Base-by-base conservation (phyloP, 257 asterid genomes). In the Solanum verrucosum region DNA sequence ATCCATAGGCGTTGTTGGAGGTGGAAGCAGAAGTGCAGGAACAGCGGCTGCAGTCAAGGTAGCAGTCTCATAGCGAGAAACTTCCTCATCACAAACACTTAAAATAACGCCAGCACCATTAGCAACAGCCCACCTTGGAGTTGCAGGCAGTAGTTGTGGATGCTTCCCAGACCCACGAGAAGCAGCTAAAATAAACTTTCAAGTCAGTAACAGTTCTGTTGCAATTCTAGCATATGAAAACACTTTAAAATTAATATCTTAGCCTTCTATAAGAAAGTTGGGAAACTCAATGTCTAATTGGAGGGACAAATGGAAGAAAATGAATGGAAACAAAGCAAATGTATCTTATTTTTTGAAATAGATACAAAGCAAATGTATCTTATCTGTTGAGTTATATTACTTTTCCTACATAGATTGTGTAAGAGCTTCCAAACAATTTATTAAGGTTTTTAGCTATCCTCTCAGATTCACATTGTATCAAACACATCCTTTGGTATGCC, bases 71-170 rank as follows among this genome's bases (percentile, higher is more conserved):
- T 97, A 95, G 84, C 97, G 99, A 91, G 96, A 94, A 88, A 95
- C 99, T 94, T 97, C 99, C 88, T 96, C 99, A 7, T 97, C 99
- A 89, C 99, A 97, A 88, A 97, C 99, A 87, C 99, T 97, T 81
- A 97, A 94, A 90, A 97, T 97, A 74, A 97, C 99, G 88, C 99
- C 99, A 83, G 99, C 99, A 20, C 99, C 99, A 90, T 97, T 97
- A 89, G 99, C 99, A 92, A 95, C 99, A 40, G 99, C 99, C 99
- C 99, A 97, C 91, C 99, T 93, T 34, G 99, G 99, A 88, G 99
- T 96, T 87, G 99, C 93, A 84, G 96, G 99, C 91, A 97, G 90
- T 84, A 97, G 95, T 91, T 97, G 99, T 56, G 99, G 99, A 92
- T 97, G 99, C 93, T 97, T 97, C 92, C 99, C 99, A 83, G 99